Conservation (phyloP, 345 rosid species). For the Syzygium grande region DNA sequence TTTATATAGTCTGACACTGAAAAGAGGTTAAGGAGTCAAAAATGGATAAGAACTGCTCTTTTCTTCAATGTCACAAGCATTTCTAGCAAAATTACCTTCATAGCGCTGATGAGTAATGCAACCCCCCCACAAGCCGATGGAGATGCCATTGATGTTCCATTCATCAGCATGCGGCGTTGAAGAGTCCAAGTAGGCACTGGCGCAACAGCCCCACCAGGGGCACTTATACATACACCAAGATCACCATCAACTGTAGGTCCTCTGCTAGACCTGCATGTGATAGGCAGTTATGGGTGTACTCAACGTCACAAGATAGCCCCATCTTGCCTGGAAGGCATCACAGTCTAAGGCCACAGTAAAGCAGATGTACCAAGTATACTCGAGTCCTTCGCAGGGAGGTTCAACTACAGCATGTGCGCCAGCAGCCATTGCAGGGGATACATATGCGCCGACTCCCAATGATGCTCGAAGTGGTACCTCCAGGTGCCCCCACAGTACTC, state of each 20-base stretch:
- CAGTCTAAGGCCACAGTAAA: background rate
- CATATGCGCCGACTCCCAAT: conserved; percentile 98
- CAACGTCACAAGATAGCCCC: background rate
- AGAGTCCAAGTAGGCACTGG: conserved; percentile 99
- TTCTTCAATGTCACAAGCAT: background rate
- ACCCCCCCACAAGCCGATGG: conserved; percentile 99
- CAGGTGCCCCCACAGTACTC: conserved; percentile 97
- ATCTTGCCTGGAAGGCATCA: background rate
- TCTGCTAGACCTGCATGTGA: conserved; percentile 83
- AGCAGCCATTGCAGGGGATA: conserved; percentile 99
- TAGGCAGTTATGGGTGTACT: conserved; percentile 1
- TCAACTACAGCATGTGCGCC: conserved; percentile 90
- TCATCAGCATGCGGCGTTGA: conserved; percentile 97
- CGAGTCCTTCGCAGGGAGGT: conserved; percentile 89
- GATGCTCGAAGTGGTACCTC: conserved; percentile 93
- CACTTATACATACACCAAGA: conserved; percentile 90
- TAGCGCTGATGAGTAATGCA: conserved; percentile 85
- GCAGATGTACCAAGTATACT: conserved; percentile 71
- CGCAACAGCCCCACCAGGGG: conserved; percentile 99
- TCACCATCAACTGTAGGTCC: conserved; percentile 98
- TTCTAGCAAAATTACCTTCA: conserved; percentile 56
- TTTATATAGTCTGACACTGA: background rate
- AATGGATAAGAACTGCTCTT: background rate
- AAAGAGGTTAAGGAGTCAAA: background rate
- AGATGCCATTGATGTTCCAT: conserved; percentile 99